Evolutionary conservation across 2,329 filamentous ascomycete genomes (phyloP).

Genomic region (Dactylellina leptospora): DNA sequence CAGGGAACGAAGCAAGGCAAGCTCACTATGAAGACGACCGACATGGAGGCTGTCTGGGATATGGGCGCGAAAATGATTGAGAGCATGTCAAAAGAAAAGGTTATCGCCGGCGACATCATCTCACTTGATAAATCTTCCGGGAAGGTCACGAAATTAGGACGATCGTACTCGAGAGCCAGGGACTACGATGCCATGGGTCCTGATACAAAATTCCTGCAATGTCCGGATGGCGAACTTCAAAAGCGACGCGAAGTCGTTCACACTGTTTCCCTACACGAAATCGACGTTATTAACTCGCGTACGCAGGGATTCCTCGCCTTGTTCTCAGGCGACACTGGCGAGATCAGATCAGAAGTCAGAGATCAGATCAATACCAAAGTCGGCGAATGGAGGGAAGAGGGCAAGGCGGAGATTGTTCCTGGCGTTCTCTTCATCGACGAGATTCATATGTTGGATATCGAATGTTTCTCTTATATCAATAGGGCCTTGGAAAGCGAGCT

Average conservation of each 20-base stretch:
- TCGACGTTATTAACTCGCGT: conserved; percentile 98
- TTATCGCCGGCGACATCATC: conserved; percentile 98
- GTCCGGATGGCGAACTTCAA: conserved; percentile 95
- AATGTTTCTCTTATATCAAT: conserved; percentile 99
- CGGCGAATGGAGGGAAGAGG: conserved; percentile 98
- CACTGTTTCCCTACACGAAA: conserved; percentile 96
- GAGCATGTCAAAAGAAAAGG: conserved; percentile 98
- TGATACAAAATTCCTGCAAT: conserved; percentile 90
- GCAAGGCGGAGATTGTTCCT: conserved; percentile 96
- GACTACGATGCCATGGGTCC: conserved; percentile 99
- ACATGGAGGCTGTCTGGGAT: conserved; percentile 99
- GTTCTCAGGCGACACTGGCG: conserved; percentile 96
- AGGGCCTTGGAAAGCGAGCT: conserved; percentile 93
- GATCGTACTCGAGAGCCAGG: conserved; percentile 90
- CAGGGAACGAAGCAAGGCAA: conserved; percentile 94
- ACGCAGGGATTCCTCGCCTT: conserved; percentile 98
- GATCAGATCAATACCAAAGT: conserved; percentile 99
- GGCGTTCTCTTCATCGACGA: conserved; percentile 98
- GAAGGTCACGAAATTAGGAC: conserved; percentile 95
- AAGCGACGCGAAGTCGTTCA: conserved; percentile 97
- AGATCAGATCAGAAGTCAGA: conserved; percentile 95
- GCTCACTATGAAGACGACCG: conserved; percentile 98
- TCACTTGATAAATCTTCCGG: conserved; percentile 98
- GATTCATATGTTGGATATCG: conserved; percentile 99
- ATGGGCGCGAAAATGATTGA: conserved; percentile 99